phyloP scores from a whole-genome alignment of 75 land plant species.

The Cryptomeria japonica region DNA sequence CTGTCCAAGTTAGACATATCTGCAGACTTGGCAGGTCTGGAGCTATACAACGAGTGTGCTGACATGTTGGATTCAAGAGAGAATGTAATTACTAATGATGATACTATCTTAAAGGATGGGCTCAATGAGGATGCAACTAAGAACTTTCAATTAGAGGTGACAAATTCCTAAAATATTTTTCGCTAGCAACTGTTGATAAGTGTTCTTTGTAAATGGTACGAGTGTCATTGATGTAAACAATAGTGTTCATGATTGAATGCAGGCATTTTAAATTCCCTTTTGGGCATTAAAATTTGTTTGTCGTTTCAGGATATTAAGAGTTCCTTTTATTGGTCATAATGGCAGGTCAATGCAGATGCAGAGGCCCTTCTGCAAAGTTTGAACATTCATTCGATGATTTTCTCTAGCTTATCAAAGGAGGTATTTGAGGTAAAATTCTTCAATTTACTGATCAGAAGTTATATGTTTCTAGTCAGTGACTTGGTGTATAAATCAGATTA shows the following conservation, averaged over 20 bases:
- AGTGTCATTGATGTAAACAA: neutral
- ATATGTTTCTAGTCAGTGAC: neutral
- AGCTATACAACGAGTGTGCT: neutral
- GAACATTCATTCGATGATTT: neutral
- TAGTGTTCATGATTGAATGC: neutral
- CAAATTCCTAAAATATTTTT: neutral
- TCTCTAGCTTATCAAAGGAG: slow-evolving; percentile 4
- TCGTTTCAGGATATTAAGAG: neutral
- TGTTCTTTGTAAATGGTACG: neutral
- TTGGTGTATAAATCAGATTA: neutral
- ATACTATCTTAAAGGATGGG: neutral
- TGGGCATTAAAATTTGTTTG: neutral
- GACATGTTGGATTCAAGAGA: neutral
- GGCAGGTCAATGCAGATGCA: slow-evolving; percentile 7
- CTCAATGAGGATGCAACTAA: neutral
- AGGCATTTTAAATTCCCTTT: neutral
- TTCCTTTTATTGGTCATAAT: neutral
- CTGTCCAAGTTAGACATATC: slow-evolving; percentile 7
- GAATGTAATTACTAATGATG: neutral
- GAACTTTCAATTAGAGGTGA: slow-evolving; percentile 4
- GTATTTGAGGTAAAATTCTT: slow-evolving; percentile 5
- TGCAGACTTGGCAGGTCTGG: neutral
- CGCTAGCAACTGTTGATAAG: neutral
- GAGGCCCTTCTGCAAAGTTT: slow-evolving; percentile 9
- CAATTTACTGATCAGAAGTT: neutral